Percentiles rank a stretch among this genome's conserved stretches.
These are phyloP conservation scores for Pseudozyma sp. DNA, from an alignment of 1,284 basidiomycete species.

Conservation along the genomic window DNA sequence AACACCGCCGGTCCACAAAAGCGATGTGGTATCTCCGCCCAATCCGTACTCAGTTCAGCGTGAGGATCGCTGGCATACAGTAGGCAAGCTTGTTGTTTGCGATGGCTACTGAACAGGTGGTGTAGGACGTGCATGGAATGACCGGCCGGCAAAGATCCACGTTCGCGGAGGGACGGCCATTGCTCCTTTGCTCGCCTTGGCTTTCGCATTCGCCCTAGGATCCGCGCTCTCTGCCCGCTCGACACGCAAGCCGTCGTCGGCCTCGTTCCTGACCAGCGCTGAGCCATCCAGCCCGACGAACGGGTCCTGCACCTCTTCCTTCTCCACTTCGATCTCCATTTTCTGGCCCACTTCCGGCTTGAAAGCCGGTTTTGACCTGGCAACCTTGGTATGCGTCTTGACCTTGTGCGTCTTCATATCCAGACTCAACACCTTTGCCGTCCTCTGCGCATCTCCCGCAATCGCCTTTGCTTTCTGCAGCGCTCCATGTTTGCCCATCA, in stretches of 20 bases:
- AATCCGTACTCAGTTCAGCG: no score
- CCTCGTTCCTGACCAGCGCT: constrained; percentile 25
- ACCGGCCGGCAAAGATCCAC: constrained; percentile 13
- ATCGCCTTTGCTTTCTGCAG: constrained; percentile 42
- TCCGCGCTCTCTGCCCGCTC: not conserved
- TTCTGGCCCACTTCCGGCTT: not conserved
- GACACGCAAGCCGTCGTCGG: constrained; percentile 24
- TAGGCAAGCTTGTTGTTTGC: no score
- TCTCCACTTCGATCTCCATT: not conserved
- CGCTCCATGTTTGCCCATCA: constrained; percentile 45
- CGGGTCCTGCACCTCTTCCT: constrained; percentile 28
- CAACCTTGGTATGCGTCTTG: constrained; percentile 31
- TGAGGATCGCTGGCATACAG: no score
- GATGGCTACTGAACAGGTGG: constrained; percentile 5
- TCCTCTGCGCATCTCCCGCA: constrained; percentile 43
- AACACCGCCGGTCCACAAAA: no score
- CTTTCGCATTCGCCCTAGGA: not conserved
- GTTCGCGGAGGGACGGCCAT: constrained; percentile 14
- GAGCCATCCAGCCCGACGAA: constrained; percentile 31
- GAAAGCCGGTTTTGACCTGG: constrained; percentile 8
- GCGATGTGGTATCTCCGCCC: no score
- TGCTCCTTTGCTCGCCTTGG: not conserved
- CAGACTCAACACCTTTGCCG: constrained; percentile 48
- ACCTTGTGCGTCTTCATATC: constrained; percentile 52
- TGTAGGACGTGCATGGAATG: constrained; percentile 5